A percentile compares a stretch with the other conserved stretches of the same genome.
Conservation (phyloP, 305 asterid genomes). For the Solanum aculeatissimum region DNA sequence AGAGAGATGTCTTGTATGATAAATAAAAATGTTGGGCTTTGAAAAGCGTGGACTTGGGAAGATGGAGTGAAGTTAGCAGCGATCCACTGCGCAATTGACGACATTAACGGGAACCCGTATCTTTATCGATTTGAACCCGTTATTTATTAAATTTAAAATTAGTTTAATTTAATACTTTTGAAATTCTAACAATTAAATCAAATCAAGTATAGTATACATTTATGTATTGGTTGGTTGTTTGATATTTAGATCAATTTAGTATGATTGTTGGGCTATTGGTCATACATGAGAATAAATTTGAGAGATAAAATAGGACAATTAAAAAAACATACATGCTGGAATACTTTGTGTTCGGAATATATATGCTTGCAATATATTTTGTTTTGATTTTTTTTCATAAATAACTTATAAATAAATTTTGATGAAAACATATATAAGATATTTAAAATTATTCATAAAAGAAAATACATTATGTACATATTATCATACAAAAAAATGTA, state of each 20-base stretch:
- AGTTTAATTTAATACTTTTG: background rate
- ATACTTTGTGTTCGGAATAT: background rate
- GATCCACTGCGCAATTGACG: background rate
- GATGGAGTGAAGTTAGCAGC: constrained; percentile 13
- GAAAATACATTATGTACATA: background rate
- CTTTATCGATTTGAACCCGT: background rate
- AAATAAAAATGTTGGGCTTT: background rate
- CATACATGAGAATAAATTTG: background rate
- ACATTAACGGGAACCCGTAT: background rate
- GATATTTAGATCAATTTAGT: background rate
- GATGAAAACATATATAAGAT: no score
- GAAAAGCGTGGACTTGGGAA: background rate
- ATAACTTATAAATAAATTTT: no score
- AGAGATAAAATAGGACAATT: background rate
- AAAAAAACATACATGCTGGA: background rate
- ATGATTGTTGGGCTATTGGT: background rate
- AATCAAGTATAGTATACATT: background rate
- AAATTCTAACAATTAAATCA: background rate
- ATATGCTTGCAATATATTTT: background rate
- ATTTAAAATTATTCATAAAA: background rate
- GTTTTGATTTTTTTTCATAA: background rate
- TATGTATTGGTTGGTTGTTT: background rate
- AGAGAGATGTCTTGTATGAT: background rate
- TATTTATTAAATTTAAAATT: no score
- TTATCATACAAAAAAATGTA: background rate